These are phyloP conservation scores for Zarea fungicola DNA, from an alignment of 2,329 filamentous ascomycete genomes.

Conservation along the genomic window DNA sequence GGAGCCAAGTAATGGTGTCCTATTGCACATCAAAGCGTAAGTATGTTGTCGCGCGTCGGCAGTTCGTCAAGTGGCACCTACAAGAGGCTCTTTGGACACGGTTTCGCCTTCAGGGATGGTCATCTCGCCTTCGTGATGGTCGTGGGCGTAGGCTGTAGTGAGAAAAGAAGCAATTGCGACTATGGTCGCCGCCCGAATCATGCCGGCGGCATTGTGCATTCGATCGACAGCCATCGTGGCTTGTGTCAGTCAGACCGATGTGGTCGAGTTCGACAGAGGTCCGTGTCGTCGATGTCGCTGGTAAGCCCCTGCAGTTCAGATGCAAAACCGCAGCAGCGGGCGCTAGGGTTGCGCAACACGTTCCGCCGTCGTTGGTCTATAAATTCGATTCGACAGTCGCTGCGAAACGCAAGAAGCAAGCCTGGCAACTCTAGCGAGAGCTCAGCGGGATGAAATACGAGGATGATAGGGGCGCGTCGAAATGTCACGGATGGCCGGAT, in stretches of 20 bases:
- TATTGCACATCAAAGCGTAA: conserved; percentile 36
- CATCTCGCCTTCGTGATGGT: conserved; percentile 43
- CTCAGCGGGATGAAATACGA: background rate
- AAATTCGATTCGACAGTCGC: no score
- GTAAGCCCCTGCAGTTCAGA: no score
- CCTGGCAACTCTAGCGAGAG: no score
- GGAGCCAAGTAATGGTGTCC: conserved; percentile 86
- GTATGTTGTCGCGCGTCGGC: conserved; percentile 12
- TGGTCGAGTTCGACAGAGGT: background rate
- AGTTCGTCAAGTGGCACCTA: conserved; percentile 35
- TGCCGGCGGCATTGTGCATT: conserved; percentile 1
- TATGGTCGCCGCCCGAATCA: background rate
- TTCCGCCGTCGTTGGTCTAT: no score
- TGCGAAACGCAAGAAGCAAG: no score
- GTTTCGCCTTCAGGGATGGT: conserved; percentile 62
- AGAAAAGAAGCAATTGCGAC: conserved; percentile 14
- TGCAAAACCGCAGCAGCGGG: no score
- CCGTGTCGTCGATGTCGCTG: no score
- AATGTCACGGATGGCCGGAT: conserved; percentile 4
- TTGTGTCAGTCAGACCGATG: background rate
- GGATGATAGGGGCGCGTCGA: background rate
- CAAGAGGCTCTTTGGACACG: conserved; percentile 68
- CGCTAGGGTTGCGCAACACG: no score
- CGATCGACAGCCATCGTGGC: conserved; percentile 1
- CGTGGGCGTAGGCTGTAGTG: conserved; percentile 35